phyloP scores from a whole-genome alignment of 2,329 filamentous ascomycete genomes.

The Beauveria varroae region DNA sequence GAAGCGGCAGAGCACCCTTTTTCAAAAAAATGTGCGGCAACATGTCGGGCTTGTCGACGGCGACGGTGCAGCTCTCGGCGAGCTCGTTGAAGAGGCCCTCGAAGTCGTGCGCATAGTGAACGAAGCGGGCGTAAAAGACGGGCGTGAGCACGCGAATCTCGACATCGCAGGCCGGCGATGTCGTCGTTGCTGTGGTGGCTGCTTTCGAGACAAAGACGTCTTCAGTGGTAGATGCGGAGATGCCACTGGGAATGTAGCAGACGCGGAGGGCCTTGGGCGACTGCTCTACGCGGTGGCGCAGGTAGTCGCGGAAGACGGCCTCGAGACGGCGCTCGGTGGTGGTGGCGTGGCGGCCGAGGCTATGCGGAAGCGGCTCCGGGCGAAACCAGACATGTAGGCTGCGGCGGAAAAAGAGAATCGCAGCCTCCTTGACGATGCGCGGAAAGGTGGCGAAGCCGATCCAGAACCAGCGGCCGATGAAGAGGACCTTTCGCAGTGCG shows the following conservation, averaged over 20 bases:
- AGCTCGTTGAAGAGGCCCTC: slow-evolving; percentile 56
- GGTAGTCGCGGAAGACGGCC: slow-evolving; percentile 37
- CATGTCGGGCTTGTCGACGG: slow-evolving; percentile 46
- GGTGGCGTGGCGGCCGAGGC: slow-evolving; percentile 46
- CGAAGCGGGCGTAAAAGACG: slow-evolving; percentile 58
- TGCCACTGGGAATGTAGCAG: slow-evolving; percentile 46
- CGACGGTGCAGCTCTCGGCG: slow-evolving; percentile 50
- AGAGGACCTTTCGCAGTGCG: slow-evolving; percentile 32
- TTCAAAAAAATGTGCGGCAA: slow-evolving; percentile 39
- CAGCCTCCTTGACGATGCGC: slow-evolving; percentile 55
- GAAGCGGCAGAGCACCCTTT: slow-evolving; percentile 26
- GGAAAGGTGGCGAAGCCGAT: slow-evolving; percentile 59
- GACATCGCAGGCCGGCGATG: slow-evolving; percentile 20
- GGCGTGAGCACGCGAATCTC: slow-evolving; percentile 56
- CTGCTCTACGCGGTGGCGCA: slow-evolving; percentile 41
- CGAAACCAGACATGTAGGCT: slow-evolving; percentile 57
- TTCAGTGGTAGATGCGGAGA: slow-evolving; percentile 15
- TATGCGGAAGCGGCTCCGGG: slow-evolving; percentile 53
- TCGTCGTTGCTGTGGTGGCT: neutral
- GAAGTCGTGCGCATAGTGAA: slow-evolving; percentile 53
- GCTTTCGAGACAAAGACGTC: neutral
- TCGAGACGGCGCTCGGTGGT: slow-evolving; percentile 41
- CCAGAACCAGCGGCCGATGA: slow-evolving; percentile 57
- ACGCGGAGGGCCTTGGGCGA: slow-evolving; percentile 38
- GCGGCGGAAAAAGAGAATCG: slow-evolving; percentile 45